Evolutionary conservation across 2,329 filamentous ascomycete genomes (phyloP), one percentile per base, ranked within the genome.

Genomic region (Ophiostoma australiae): DNA sequence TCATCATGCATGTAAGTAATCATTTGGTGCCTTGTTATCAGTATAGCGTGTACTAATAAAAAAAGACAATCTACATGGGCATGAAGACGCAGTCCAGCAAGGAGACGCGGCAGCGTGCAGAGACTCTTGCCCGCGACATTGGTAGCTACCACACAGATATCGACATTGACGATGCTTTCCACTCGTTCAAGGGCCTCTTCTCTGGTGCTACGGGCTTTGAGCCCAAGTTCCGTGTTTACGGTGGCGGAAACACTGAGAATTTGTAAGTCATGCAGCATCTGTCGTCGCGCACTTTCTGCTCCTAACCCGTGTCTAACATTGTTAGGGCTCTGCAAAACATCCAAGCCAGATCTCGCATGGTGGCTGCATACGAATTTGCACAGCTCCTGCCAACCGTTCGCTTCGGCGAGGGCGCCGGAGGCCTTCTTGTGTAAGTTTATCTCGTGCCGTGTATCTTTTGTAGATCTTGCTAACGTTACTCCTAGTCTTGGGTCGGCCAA

Each of bases 121-220:
- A 86, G 76, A 82, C 85, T 0, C 83, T 94, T 0, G 78, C 84
- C 4, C 76, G 81, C 4, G 83, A 81, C 4, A 92, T 94, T 69
- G 91, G 91, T 3, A 83, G 86, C 20, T 89, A 93, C 76, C 92
- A 95, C 77, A 83, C 87, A 4, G 86, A 94, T 76, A 81, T 93
- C 65, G 87, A 93, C 76, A 93, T 94, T 71, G 92, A 94, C 76
- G 83, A 84, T 1, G 84, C 89, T 10, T 87, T 89, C 73, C 81
- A 85, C 27, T 85, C 89, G 0, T 81, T 89, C 69, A 87, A 85
- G 74, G 83, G 83, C 63, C 79, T 93, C 0, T 82, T 93, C 70
- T 82, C 84, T 0, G 78, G 82, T 1, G 84, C 87, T 0, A 86
- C 88, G 1, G 82, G 81, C 58, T 92, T 91, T 74, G 82, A 85